These are phyloP conservation scores for Lactarius hengduanensis DNA, from an alignment of 768 basidiomycete genomes.

Conservation along the genomic window DNA sequence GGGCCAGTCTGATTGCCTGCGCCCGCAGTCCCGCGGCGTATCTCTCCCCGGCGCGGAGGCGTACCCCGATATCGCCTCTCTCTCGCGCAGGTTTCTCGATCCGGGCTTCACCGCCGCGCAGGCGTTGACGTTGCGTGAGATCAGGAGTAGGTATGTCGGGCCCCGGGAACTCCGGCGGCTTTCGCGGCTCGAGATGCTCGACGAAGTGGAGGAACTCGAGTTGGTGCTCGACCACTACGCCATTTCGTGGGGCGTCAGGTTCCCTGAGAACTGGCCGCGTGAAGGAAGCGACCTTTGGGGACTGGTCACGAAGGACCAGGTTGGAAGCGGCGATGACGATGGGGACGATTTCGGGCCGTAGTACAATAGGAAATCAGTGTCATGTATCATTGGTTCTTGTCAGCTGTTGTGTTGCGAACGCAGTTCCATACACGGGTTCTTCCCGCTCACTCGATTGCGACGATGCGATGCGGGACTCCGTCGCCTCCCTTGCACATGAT, in stretches of 20 bases:
- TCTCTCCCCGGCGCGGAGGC: conserved; percentile 69
- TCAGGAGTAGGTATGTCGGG: conserved; percentile 53
- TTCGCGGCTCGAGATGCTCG: conserved; percentile 78
- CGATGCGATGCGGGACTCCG: neutral
- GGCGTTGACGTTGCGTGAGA: conserved; percentile 67
- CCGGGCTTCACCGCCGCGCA: conserved; percentile 53
- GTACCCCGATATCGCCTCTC: conserved; percentile 54
- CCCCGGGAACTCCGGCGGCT: conserved; percentile 61
- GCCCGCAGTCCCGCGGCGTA: conserved; percentile 40
- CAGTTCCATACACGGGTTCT: neutral
- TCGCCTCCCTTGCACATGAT: neutral
- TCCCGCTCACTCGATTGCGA: neutral
- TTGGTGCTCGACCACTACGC: conserved; percentile 89
- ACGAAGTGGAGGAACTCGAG: conserved; percentile 93
- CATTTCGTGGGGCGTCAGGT: conserved; percentile 67
- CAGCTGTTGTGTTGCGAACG: neutral
- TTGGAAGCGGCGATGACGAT: conserved; percentile 1
- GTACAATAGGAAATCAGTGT: neutral
- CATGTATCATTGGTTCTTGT: neutral
- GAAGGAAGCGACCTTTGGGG: conserved; percentile 10
- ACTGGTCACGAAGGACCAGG: conserved; percentile 7
- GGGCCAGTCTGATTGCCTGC: neutral
- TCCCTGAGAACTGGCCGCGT: conserved; percentile 18
- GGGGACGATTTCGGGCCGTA: neutral
- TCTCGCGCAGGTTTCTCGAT: conserved; percentile 57